Evolutionary conservation across 169 alveolate species (phyloP).

Genomic region (Neospora caninum): DNA sequence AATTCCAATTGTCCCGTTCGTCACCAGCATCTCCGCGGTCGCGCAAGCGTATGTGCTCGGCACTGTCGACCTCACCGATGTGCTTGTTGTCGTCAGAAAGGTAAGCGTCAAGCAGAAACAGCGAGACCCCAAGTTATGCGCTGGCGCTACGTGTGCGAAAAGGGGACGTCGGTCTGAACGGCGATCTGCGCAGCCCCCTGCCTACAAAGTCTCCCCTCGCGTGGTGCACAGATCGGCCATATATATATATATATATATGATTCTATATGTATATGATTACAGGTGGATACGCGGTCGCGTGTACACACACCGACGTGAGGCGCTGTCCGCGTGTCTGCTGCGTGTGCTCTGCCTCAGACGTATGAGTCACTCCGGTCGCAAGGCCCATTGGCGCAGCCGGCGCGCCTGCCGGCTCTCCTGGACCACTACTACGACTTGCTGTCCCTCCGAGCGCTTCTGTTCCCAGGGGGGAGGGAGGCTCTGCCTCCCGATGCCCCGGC

Average conservation of each 20-base stretch:
- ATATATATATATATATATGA: no score
- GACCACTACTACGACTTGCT: constrained; percentile 3
- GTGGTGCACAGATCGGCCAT: no score
- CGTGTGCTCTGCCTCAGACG: background rate
- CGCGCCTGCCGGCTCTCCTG: background rate
- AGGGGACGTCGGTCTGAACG: no score
- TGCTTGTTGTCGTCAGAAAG: background rate
- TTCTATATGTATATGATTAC: no score
- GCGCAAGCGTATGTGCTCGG: constrained; percentile 31
- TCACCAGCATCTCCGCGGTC: constrained; percentile 24
- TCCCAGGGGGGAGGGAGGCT: background rate
- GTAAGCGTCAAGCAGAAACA: background rate
- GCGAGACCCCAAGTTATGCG: background rate
- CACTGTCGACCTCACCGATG: background rate
- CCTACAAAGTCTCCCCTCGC: no score
- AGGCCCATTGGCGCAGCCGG: constrained; percentile 19
- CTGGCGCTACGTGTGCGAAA: background rate
- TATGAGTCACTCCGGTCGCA: constrained; percentile 1
- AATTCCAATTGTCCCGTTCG: constrained; percentile 13
- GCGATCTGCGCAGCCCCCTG: no score
- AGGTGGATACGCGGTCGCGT: no score
- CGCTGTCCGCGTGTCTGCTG: no score
- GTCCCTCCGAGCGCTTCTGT: background rate
- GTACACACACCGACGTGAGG: no score
- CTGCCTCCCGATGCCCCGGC: background rate